Evolutionary conservation across 805 yeast genomes (phyloP), one percentile per base, ranked within the genome.

Genomic region (Vanderwaltozyma polyspora): DNA sequence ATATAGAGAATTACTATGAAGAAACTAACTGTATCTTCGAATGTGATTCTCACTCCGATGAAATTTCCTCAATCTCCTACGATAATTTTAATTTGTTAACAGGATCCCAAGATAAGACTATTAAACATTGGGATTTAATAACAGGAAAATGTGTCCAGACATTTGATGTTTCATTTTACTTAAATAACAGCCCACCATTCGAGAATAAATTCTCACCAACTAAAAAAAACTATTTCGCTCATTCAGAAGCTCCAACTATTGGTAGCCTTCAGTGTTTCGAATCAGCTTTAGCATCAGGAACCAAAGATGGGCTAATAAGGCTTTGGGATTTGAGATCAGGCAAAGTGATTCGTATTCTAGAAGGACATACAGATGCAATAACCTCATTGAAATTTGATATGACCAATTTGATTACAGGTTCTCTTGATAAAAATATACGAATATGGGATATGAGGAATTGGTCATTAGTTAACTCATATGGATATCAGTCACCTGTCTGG

Each of bases 241-340:
- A 15, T 16, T 16, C 15, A 16, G 16, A 25, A 5, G 9, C 44
- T 8, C 72, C 73, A 3, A 72, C 72, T 40, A 69, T 79, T 28
- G 78, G 81, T 0, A 75, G 83, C 0, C 51, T 80, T 19, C 87
- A 80, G 52, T 74, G 79, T 35, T 74, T 64, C 45, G 83, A 77
- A 44, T 82, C 84, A 0, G 89, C 87, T 0, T 59, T 80, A 45
- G 87, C 87, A 0, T 72, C 84, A 0, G 91, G 89, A 30, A 74
- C 85, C 0, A 72, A 74, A 13, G 89, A 80, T 53, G 89, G 89
- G 1, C 51, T 73, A 3, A 83, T 81, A 5, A 57, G 89, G 34
- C 57, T 80, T 19, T 80, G 89, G 87, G 91, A 80, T 55, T 55
- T 80, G 39, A 64, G 91, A 45, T 63, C 74, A 17, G 85, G 84